Evolutionary conservation across 176 grass and related monocot genomes (phyloP).

Genomic region (Oryza glaberrima): DNA sequence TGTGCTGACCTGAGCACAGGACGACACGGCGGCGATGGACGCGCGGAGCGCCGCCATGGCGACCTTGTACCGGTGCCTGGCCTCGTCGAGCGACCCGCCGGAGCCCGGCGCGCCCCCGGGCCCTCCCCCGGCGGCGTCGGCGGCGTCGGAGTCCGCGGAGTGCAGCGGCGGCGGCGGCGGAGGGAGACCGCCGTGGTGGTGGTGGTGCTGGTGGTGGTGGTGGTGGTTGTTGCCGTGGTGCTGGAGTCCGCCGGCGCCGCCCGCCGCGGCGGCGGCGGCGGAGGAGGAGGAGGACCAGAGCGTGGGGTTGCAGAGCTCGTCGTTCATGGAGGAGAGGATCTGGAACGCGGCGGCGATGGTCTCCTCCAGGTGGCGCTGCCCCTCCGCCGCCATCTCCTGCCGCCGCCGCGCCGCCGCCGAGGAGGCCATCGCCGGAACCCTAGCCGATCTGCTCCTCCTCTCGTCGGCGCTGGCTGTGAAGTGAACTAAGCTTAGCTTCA

Average conservation of each 20-base stretch:
- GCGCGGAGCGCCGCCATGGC: constrained; percentile 66
- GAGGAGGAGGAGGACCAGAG: constrained; percentile 78
- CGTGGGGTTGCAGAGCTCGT: constrained; percentile 97
- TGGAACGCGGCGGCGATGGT: constrained; percentile 85
- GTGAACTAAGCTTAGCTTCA: no score
- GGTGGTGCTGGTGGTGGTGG: constrained; percentile 32
- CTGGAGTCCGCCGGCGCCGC: background rate
- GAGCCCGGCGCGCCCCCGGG: constrained; percentile 41
- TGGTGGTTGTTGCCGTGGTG: background rate
- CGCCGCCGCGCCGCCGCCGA: constrained; percentile 52
- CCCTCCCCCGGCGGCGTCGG: constrained; percentile 43
- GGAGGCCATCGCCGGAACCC: constrained; percentile 55
- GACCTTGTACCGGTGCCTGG: constrained; percentile 85
- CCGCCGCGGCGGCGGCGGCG: background rate
- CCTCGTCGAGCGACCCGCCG: constrained; percentile 85
- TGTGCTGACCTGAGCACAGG: constrained; percentile 53
- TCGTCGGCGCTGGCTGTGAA: no score
- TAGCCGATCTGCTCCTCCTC: constrained; percentile 22
- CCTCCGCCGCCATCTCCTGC: constrained; percentile 79
- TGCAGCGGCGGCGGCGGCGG: constrained; percentile 34
- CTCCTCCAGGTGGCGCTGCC: constrained; percentile 86
- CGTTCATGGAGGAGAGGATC: constrained; percentile 99
- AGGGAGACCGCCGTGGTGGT: constrained; percentile 34
- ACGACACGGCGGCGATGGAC: constrained; percentile 67
- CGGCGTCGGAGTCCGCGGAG: constrained; percentile 42